Evolutionary conservation across 257 asterid genomes (phyloP), one percentile per base, ranked within the genome.

Genomic region (Solanum pinnatisectum): DNA sequence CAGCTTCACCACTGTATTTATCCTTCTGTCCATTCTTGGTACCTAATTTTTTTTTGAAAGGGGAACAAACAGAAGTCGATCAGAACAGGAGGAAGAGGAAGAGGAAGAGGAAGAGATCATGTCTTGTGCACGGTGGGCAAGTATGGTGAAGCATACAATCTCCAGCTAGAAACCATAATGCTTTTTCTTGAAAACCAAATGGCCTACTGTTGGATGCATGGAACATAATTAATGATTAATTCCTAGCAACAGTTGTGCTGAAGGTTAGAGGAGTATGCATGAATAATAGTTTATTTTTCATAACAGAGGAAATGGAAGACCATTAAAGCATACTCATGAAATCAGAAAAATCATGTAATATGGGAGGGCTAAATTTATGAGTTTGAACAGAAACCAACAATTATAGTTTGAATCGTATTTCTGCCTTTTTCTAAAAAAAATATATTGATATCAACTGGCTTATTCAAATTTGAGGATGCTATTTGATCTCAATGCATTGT

Each of bases 1-100:
- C 88, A 97, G 92, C 91, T 96, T 96, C 10, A 94, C 95, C 37
- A 96, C 90, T 3, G 99, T 95, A 87, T 89, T 89, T 71, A 95
- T 88, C 91, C 99, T 93, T 89, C 95, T 97, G 81, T 94, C 99
- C 95, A 97, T 40, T 91, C 94, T 95, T 32, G 99, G 95, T 49
- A 97, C 98, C 99, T 96, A 83, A 46, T 27, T 78, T 49, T 10
- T 46, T 56, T 56, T 71, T 30, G 23, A 20, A 35, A 39, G 36
- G n/a, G 27, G 44, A 71, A 78, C n/a, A 11, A 35, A 85, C 5
- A 22, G 12, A 25, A 82, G 37, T 59, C 25, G 9, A 87, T 71
- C 25, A 83, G 42, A 81, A 9, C 37, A 18, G 67, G 35, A 44
- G 85, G 67, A 79, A 27, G 35, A 44, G 84, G 65, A 79, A 27